Percentiles rank a stretch among this genome's conserved stretches.
Evolutionary conservation across 208 protist genomes (phyloP).

Genomic region (Leptomonas pyrrhocoris): DNA sequence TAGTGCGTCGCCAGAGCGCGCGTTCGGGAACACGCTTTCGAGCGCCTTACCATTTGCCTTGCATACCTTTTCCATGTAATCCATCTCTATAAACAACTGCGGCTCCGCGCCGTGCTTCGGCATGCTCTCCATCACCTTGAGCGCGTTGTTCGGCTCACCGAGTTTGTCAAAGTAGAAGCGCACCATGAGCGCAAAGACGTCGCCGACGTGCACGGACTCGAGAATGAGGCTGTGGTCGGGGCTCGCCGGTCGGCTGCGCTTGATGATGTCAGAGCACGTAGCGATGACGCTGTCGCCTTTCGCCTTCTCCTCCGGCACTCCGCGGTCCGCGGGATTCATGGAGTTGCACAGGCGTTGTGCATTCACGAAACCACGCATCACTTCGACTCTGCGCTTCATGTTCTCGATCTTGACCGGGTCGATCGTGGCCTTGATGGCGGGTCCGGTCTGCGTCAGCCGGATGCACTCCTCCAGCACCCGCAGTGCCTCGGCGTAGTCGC

Average conservation of each 20-base stretch:
- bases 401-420: constrained; percentile 44
- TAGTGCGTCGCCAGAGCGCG: constrained; percentile 4
- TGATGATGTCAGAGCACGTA: constrained; percentile 88
- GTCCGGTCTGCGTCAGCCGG: constrained; percentile 54
- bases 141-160: constrained; percentile 75
- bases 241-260: constrained; percentile 71
- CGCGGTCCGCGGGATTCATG: constrained; percentile 36
- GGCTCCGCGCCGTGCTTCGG: constrained; percentile 85
- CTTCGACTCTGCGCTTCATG: constrained; percentile 54
- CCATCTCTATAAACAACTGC: constrained; percentile 89
- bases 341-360: constrained; percentile 61
- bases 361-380: constrained; percentile 62
- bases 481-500: constrained; percentile 95
- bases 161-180: constrained; percentile 90
- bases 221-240: constrained; percentile 72
- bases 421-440: constrained; percentile 29
- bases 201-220: constrained; percentile 90
- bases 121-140: constrained; percentile 93
- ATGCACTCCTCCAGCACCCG: constrained; percentile 85
- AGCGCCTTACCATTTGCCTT: constrained; percentile 69
- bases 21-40: constrained; percentile 47
- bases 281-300: constrained; percentile 74
- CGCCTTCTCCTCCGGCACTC: constrained; percentile 50
- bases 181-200: constrained; percentile 96
- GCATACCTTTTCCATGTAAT: constrained; percentile 89